Conservation (phyloP, 2,329 filamentous ascomycete genomes). For the Chaetomium olivaceum region DNA sequence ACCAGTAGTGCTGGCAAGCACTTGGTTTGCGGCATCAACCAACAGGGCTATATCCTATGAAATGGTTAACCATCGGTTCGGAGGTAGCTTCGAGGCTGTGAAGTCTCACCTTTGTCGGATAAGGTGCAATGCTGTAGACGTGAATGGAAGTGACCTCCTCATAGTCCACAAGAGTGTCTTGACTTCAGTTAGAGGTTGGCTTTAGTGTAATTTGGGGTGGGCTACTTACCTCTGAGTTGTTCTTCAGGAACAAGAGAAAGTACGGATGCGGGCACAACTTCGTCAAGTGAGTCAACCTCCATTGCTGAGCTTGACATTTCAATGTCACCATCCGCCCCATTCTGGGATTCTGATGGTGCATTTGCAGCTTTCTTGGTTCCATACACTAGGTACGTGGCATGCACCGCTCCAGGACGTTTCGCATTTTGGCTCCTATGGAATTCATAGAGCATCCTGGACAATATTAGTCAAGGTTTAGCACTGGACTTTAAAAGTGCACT, state of each 20-base stretch:
- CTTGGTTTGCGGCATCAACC: slow-evolving; percentile 66
- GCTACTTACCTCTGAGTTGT: slow-evolving; percentile 61
- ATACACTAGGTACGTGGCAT: slow-evolving; percentile 88
- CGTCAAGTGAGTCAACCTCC: slow-evolving; percentile 51
- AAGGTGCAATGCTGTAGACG: slow-evolving; percentile 79
- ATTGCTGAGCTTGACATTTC: slow-evolving; percentile 69
- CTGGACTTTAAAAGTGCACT: not conserved
- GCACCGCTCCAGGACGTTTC: slow-evolving; percentile 71
- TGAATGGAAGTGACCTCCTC: slow-evolving; percentile 76
- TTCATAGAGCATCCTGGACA: slow-evolving; percentile 75
- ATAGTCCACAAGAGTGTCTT: slow-evolving; percentile 68
- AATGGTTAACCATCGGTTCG: slow-evolving; percentile 3
- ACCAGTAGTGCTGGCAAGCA: slow-evolving; percentile 48
- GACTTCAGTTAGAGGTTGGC: slow-evolving; percentile 20
- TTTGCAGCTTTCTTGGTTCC: slow-evolving; percentile 59
- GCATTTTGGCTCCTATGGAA: slow-evolving; percentile 78
- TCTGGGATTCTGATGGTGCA: slow-evolving; percentile 26
- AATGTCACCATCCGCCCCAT: slow-evolving; percentile 61
- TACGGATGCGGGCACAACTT: slow-evolving; percentile 55
- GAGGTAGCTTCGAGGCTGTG: fast-evolving
- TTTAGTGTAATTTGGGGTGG: not conserved
- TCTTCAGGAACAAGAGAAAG: slow-evolving; percentile 73
- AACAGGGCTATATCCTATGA: slow-evolving; percentile 64
- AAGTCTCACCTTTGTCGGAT: slow-evolving; percentile 60
- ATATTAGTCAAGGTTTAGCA: slow-evolving; percentile 13